Conservation (phyloP, 2,329 filamentous ascomycete species). For the Orbilia javanica region DNA sequence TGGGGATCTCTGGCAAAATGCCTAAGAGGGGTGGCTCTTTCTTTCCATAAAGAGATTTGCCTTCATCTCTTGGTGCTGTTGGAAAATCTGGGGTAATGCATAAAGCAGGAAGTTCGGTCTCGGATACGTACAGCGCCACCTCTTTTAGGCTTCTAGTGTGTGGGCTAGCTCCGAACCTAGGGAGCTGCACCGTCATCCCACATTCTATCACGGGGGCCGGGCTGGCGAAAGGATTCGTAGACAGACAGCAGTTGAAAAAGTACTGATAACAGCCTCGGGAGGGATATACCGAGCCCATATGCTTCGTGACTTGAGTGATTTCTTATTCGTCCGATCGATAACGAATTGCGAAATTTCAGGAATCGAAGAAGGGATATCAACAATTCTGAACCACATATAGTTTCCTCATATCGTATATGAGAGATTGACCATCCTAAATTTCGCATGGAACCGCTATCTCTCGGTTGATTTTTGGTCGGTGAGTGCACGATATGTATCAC, state of each 20-base stretch:
- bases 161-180: constrained; percentile 33
- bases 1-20: constrained; percentile 26
- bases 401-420: constrained; percentile 9
- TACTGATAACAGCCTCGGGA: constrained; percentile 40
- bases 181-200: constrained; percentile 35
- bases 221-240: constrained; percentile 39
- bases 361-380: background rate
- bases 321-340: constrained; percentile 56
- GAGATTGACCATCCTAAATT: background rate
- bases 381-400: background rate
- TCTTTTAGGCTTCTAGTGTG: constrained; percentile 37
- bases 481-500: constrained; percentile 12
- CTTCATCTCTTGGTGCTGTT: constrained; percentile 36
- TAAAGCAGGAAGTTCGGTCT: constrained; percentile 56
- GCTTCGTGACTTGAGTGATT: constrained; percentile 47
- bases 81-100: constrained; percentile 59
- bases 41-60: constrained; percentile 44
- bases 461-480: constrained; percentile 42
- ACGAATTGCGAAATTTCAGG: constrained; percentile 14
- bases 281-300: constrained; percentile 8
- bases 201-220: constrained; percentile 37
- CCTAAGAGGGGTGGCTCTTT: constrained; percentile 23
- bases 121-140: constrained; percentile 56
- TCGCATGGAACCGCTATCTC: constrained; percentile 32
- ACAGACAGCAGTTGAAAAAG: background rate